Evolutionary conservation across 176 grass and related monocot species (phyloP).

Genomic region (Luzula sylvatica): DNA sequence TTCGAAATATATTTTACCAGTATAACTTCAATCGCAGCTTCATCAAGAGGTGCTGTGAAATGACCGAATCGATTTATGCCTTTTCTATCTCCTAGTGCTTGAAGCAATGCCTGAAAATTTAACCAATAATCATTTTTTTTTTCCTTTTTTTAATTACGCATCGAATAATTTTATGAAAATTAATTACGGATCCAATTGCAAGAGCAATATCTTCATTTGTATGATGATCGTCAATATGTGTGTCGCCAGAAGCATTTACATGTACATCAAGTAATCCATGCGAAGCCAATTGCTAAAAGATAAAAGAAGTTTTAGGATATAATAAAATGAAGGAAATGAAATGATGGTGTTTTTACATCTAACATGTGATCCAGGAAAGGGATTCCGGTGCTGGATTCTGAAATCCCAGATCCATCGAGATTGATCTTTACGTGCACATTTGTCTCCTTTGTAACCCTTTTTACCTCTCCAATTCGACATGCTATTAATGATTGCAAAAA

Average conservation of each 20-base stretch:
- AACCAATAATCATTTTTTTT: not conserved
- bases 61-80: constrained; percentile 86
- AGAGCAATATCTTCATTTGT: constrained; percentile 96
- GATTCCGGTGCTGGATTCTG: constrained; percentile 62
- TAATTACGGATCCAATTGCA: constrained; percentile 85
- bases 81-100: constrained; percentile 87
- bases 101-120: constrained; percentile 67
- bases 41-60: constrained; percentile 88
- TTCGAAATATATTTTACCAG: constrained; percentile 39
- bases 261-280: constrained; percentile 81
- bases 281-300: constrained; percentile 83
- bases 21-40: constrained; percentile 85
- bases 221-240: constrained; percentile 97
- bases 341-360: constrained; percentile 40
- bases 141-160: not conserved
- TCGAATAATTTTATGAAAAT: constrained; percentile 1
- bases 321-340: not conserved
- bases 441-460: constrained; percentile 79
- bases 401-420: constrained; percentile 73
- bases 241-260: constrained; percentile 83
- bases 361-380: constrained; percentile 96
- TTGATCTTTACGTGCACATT: constrained; percentile 82
- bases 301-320: constrained; percentile 15
- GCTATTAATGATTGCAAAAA: constrained; percentile 5
- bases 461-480: constrained; percentile 55